Conservation (phyloP, 2,329 filamentous ascomycete genomes). For the Stagonosporopsis cucurbitacearum region DNA sequence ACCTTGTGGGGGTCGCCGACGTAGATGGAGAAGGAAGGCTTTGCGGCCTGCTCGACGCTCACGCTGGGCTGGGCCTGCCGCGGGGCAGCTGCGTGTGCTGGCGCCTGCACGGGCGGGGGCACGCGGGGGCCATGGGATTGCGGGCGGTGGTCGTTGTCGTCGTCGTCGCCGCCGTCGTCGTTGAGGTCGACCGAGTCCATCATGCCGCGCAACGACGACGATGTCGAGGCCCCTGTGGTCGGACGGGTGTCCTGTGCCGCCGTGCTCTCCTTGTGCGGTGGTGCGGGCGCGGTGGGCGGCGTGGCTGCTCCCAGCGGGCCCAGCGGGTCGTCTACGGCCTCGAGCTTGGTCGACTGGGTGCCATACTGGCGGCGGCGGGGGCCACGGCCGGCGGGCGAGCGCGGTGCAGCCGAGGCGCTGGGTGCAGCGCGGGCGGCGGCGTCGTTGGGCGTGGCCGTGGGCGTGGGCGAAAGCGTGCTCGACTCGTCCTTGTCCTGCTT, state of each 20-base stretch:
- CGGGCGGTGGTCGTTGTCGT: constrained; percentile 52
- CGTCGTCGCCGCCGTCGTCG: constrained; percentile 62
- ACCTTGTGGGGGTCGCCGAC: constrained; percentile 99
- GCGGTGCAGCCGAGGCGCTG: constrained; percentile 51
- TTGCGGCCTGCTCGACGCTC: constrained; percentile 89
- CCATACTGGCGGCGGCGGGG: constrained; percentile 67
- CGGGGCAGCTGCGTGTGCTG: constrained; percentile 54
- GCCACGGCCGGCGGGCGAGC: constrained; percentile 57
- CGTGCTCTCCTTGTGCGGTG: constrained; percentile 68
- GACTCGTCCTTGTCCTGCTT: constrained; percentile 47
- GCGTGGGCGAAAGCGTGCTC: constrained; percentile 31
- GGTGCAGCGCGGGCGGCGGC: constrained; percentile 36
- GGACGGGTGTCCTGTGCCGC: constrained; percentile 54
- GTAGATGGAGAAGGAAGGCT: constrained; percentile 86
- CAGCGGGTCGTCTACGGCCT: constrained; percentile 77
- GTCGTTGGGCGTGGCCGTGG: constrained; percentile 24
- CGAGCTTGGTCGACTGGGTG: constrained; percentile 77
- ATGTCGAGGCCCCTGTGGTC: constrained; percentile 60
- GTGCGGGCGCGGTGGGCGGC: constrained; percentile 60
- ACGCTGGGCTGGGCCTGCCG: constrained; percentile 75
- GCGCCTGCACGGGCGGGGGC: constrained; percentile 67
- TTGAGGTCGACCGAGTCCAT: constrained; percentile 74
- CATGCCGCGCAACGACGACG: constrained; percentile 57
- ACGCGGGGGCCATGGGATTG: constrained; percentile 63
- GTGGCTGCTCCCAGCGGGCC: constrained; percentile 76